These are phyloP conservation scores for Candida insectalens DNA, from an alignment of 805 yeast genomes.

Conservation along the genomic window DNA sequence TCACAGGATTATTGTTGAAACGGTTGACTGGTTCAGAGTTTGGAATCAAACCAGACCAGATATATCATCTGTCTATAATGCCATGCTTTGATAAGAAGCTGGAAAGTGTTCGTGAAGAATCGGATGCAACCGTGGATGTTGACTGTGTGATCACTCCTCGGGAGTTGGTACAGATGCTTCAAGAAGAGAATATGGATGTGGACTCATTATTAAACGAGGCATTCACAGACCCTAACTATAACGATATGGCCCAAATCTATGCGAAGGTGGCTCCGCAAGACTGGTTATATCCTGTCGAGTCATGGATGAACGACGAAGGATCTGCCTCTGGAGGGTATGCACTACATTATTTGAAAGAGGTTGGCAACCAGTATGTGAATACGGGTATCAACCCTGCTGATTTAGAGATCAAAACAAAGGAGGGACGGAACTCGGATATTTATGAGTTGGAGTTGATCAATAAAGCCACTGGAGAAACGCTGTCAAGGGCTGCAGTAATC, in stretches of 20 bases:
- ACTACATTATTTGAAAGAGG: conserved; percentile 45
- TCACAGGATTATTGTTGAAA: conserved; percentile 75
- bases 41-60: conserved; percentile 15
- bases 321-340: conserved; percentile 89
- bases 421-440: conserved; percentile 71
- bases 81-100: conserved; percentile 96
- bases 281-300: conserved; percentile 51
- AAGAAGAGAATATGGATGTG: conserved; percentile 38
- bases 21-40: conserved; percentile 30
- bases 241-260: conserved; percentile 10
- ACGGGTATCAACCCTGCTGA: conserved; percentile 8
- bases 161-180: conserved; percentile 68
- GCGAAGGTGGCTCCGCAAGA: conserved; percentile 36
- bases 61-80: conserved; percentile 85
- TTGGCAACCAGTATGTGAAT: conserved; percentile 18
- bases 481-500: conserved; percentile 56
- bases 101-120: conserved; percentile 84
- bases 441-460: conserved; percentile 54
- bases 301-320: conserved; percentile 73
- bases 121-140: conserved; percentile 46
- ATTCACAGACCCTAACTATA: conserved; percentile 5
- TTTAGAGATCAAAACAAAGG: conserved; percentile 28
- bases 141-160: conserved; percentile 92
- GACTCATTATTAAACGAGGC: conserved; percentile 13
- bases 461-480: conserved; percentile 21